Conservation (phyloP, 2,329 filamentous ascomycete species). For the Nectriaceae sp. region DNA sequence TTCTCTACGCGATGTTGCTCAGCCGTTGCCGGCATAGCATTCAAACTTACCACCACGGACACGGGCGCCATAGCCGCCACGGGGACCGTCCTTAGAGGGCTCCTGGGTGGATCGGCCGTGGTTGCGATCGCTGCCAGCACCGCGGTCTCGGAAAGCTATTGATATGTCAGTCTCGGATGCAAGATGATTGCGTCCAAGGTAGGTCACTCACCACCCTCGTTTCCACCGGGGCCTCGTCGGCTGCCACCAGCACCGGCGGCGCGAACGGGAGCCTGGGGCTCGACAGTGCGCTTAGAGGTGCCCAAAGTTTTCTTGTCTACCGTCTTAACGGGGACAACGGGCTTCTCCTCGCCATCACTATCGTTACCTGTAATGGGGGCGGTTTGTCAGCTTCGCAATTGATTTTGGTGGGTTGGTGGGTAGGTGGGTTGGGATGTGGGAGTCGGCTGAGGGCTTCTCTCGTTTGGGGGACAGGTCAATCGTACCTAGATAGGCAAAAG, state of each 20-base stretch:
- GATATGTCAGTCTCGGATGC: constrained; percentile 12
- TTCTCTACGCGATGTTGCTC: background rate
- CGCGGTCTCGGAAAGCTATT: constrained; percentile 86
- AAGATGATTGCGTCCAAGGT: constrained; percentile 4
- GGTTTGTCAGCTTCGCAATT: constrained; percentile 27
- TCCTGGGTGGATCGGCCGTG: constrained; percentile 78
- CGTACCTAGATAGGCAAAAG: constrained; percentile 97
- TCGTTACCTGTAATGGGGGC: constrained; percentile 53
- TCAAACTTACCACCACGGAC: constrained; percentile 55
- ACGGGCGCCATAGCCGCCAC: constrained; percentile 66
- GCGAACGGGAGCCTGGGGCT: constrained; percentile 66
- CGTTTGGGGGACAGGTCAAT: constrained; percentile 29
- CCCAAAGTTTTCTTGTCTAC: constrained; percentile 81
- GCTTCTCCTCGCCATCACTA: constrained; percentile 65
- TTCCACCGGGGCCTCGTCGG: constrained; percentile 66
- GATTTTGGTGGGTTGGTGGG: constrained; percentile 14
- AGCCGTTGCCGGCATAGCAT: background rate
- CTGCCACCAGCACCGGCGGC: constrained; percentile 43
- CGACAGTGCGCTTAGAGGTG: constrained; percentile 81
- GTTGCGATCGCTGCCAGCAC: constrained; percentile 80
- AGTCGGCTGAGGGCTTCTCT: constrained; percentile 10
- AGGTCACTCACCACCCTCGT: constrained; percentile 80
- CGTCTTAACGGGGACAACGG: constrained; percentile 82
- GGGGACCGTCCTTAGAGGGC: constrained; percentile 53
- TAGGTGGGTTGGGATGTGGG: constrained; percentile 19